Conservation (phyloP, 1,139 yeast genomes). For the Suhomyces wounanorum region DNA sequence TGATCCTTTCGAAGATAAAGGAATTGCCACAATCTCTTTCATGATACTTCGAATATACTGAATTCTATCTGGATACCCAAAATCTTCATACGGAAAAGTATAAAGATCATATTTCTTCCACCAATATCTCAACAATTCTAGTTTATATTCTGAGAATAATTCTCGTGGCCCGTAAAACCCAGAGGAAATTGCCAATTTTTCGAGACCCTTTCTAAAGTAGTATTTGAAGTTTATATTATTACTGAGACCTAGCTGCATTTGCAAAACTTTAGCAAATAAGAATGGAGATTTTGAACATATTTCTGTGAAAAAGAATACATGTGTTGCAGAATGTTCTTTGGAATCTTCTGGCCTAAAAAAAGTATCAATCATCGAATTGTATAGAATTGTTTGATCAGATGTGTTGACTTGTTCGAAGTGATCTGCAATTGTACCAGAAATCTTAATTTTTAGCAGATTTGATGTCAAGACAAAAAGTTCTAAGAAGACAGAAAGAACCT, state of each 20-base stretch:
- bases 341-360: slow-evolving; percentile 39
- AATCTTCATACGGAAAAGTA: slow-evolving; percentile 41
- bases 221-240: slow-evolving; percentile 32
- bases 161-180: slow-evolving; percentile 17
- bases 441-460: slow-evolving; percentile 21
- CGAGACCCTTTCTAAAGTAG: slow-evolving; percentile 31
- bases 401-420: slow-evolving; percentile 8
- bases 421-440: slow-evolving; percentile 13
- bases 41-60: slow-evolving; percentile 33
- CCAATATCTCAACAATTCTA: slow-evolving; percentile 47
- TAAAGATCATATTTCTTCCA: slow-evolving; percentile 32
- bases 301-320: slow-evolving; percentile 34
- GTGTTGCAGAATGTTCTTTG: slow-evolving; percentile 43
- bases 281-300: slow-evolving; percentile 33
- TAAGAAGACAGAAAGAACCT: slow-evolving; percentile 16
- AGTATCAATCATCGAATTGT: slow-evolving; percentile 30
- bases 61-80: slow-evolving; percentile 31
- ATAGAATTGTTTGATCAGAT: slow-evolving; percentile 28
- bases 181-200: slow-evolving; percentile 21
- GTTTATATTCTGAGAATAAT: slow-evolving; percentile 31
- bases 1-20: slow-evolving; percentile 24
- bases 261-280: slow-evolving; percentile 34
- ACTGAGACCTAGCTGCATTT: slow-evolving; percentile 46
- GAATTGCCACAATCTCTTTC: slow-evolving; percentile 38
- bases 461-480: slow-evolving; percentile 19